Evolutionary conservation across 2,329 filamentous ascomycete genomes (phyloP).

Genomic region (Aspergillus novofumigatus): DNA sequence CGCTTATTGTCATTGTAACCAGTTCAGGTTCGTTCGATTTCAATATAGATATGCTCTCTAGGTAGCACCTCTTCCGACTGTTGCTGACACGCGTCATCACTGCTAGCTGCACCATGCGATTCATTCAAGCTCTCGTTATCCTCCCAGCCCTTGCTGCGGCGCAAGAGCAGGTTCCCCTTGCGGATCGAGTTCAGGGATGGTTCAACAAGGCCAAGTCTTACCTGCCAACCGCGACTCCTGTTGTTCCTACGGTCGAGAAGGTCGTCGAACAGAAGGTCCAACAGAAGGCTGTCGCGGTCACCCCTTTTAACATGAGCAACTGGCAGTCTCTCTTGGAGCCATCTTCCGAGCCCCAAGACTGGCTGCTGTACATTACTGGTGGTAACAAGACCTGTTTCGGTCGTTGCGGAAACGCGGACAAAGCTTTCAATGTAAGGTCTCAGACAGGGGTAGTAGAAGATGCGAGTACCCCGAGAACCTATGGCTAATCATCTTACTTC

Average conservation of each 20-base stretch:
- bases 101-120: conserved; percentile 46
- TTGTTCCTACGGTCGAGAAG: conserved; percentile 31
- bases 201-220: conserved; percentile 52
- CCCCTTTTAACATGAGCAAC: conserved; percentile 53
- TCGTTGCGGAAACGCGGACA: conserved; percentile 51
- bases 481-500: conserved; percentile 10
- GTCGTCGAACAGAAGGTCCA: conserved; percentile 47
- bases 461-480: background rate
- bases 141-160: conserved; percentile 49
- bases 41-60: conserved; percentile 2
- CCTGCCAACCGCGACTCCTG: conserved; percentile 47
- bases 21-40: conserved; percentile 16
- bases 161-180: conserved; percentile 54
- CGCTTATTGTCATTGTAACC: conserved; percentile 10
- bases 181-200: conserved; percentile 44
- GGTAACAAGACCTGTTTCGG: conserved; percentile 64
- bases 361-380: conserved; percentile 59
- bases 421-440: conserved; percentile 47
- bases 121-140: conserved; percentile 49
- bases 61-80: conserved; percentile 3
- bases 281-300: conserved; percentile 50
- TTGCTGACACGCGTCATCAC: conserved; percentile 18
- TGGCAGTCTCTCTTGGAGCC: conserved; percentile 51
- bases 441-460: conserved; percentile 1
- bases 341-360: conserved; percentile 45